Conservation (phyloP, 2,329 filamentous ascomycete species). For the Alternaria alternata region DNA sequence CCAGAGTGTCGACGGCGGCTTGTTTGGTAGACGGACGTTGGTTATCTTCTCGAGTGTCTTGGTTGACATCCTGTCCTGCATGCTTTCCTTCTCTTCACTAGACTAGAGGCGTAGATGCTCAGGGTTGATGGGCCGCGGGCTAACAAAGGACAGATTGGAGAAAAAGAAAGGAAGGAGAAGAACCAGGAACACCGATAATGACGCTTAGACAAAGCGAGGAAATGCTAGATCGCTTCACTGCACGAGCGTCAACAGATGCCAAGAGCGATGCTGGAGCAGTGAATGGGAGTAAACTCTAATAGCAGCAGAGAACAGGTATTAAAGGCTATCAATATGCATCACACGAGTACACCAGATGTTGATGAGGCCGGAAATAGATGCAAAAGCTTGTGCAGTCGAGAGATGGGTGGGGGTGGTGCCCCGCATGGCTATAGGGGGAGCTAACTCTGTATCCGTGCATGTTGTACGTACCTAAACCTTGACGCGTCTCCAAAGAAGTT, state of each 20-base stretch:
- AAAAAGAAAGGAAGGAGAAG: constrained; percentile 38
- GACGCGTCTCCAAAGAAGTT: constrained; percentile 39
- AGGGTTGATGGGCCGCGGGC: not conserved
- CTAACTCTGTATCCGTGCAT: constrained; percentile 32
- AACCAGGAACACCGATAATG: constrained; percentile 17
- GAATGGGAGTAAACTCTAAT: constrained; percentile 11
- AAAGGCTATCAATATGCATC: not conserved
- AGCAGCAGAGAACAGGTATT: constrained; percentile 9
- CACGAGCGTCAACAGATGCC: constrained; percentile 17
- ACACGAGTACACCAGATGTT: constrained; percentile 1
- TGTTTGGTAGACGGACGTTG: constrained; percentile 46
- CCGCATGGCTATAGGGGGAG: constrained; percentile 35
- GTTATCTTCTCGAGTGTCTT: constrained; percentile 38
- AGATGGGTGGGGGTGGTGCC: constrained; percentile 31
- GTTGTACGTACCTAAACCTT: constrained; percentile 22
- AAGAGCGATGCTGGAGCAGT: constrained; percentile 21
- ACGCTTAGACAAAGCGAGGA: constrained; percentile 18
- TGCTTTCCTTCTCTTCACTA: constrained; percentile 7
- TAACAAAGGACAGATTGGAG: too few relatives aligned
- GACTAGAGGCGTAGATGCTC: not conserved
- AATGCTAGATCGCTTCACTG: constrained; percentile 13
- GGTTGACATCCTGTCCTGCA: constrained; percentile 15
- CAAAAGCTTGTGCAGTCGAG: constrained; percentile 6
- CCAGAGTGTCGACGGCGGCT: constrained; percentile 44
- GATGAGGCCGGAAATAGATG: constrained; percentile 10